phyloP scores from a whole-genome alignment of 345 rosid species.

The Linum usitatissimum region DNA sequence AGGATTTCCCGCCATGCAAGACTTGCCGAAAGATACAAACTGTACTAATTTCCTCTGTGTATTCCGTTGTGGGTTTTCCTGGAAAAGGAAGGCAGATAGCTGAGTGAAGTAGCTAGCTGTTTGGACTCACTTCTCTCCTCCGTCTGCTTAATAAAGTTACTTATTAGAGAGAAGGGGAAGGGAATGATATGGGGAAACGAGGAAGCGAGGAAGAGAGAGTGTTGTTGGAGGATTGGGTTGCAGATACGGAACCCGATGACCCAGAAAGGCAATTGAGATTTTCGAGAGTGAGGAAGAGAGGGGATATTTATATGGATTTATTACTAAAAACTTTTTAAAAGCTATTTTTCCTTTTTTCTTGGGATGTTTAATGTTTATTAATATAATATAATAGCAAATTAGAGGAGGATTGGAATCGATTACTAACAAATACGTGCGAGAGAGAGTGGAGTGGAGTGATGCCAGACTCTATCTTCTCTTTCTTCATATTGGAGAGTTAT shows the following conservation, averaged over 20 bases:
- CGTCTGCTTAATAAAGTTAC: no score
- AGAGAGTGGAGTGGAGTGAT: no score
- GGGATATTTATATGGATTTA: no score
- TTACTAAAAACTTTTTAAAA: no score
- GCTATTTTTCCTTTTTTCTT: no score
- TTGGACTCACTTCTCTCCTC: no score
- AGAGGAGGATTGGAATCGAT: no score
- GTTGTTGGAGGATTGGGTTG: conserved; percentile 47
- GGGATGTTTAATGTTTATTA: no score
- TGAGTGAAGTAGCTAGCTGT: background rate
- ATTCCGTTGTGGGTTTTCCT: background rate
- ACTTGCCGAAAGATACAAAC: background rate
- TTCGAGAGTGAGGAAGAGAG: conserved; percentile 15
- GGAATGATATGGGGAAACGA: background rate
- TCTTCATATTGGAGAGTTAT: no score
- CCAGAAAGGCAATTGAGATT: conserved; percentile 32
- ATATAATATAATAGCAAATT: no score
- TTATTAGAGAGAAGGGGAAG: conserved; percentile 2
- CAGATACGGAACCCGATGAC: conserved; percentile 57
- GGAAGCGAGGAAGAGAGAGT: conserved; percentile 3
- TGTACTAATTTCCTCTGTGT: background rate
- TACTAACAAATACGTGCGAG: no score
- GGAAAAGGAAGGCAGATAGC: background rate
- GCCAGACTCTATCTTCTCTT: no score
- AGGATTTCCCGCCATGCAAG: conserved; percentile 42